Evolutionary conservation across 257 asterid genomes (phyloP).

Genomic region (Rehmannia glutinosa): DNA sequence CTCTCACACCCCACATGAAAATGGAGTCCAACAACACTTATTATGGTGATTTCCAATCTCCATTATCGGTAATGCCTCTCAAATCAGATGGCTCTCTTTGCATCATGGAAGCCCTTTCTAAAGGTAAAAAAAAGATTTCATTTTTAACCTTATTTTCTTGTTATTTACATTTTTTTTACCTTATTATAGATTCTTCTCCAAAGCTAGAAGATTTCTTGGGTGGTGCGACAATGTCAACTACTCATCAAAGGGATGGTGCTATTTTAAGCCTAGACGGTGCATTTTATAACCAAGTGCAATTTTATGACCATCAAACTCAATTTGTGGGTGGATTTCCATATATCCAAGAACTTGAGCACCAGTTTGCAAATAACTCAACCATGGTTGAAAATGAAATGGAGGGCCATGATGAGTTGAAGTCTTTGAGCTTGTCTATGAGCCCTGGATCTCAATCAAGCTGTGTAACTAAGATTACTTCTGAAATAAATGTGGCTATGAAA

Average conservation of each 20-base stretch:
- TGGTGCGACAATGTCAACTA: constrained; percentile 38
- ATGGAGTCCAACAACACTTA: constrained; percentile 31
- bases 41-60: constrained; percentile 33
- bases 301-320: too few species aligned
- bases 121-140: constrained; percentile 24
- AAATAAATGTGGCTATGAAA: constrained; percentile 20
- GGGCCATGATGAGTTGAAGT: constrained; percentile 28
- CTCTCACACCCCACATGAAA: constrained; percentile 60
- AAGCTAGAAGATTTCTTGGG: constrained; percentile 67
- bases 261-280: constrained; percentile 42
- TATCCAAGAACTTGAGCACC: background rate
- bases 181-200: constrained; percentile 33
- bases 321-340: too few species aligned
- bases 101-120: constrained; percentile 60
- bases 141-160: too few species aligned
- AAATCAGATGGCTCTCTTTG: constrained; percentile 73
- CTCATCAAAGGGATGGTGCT: constrained; percentile 33
- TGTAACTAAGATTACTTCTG: constrained; percentile 14
- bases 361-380: background rate
- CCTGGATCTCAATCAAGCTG: constrained; percentile 75
- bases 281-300: constrained; percentile 33
- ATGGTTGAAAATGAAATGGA: background rate
- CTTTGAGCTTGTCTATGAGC: constrained; percentile 59
- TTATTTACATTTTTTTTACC: background rate
- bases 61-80: constrained; percentile 50